A percentile compares a stretch with the other conserved stretches of the same genome.
Conservation (phyloP, 371 early-diverging fungal species). For the Dinochytrium kinnereticum region DNA sequence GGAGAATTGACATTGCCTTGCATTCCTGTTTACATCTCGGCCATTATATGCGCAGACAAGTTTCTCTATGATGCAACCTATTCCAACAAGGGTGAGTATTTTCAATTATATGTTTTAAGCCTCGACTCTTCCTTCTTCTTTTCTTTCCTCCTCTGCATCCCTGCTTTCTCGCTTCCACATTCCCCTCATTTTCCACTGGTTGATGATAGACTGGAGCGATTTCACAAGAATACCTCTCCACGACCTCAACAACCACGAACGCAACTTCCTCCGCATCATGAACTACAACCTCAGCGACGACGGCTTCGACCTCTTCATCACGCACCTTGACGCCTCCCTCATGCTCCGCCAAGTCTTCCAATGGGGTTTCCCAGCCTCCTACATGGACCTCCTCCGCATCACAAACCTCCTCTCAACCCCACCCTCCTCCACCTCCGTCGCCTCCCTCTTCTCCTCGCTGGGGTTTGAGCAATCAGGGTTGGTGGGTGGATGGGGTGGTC, state of each 20-base stretch:
- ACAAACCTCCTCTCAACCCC: not conserved
- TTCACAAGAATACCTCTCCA: not conserved
- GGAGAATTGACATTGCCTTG: not conserved
- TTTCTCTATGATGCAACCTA: constrained; percentile 4
- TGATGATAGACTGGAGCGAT: not conserved
- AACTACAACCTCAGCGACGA: not conserved
- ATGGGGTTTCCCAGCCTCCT: not conserved
- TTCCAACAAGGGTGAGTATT: not conserved
- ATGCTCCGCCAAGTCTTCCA: not conserved
- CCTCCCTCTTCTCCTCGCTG: not conserved
- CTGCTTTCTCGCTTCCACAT: not conserved
- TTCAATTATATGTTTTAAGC: not conserved
- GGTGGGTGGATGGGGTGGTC: no score
- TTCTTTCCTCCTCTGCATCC: not conserved
- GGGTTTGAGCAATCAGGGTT: no score
- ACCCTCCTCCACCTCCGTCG: not conserved
- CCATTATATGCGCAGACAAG: constrained; percentile 10
- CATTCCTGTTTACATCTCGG: not conserved
- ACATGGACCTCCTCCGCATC: not conserved
- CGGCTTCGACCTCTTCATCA: not conserved
- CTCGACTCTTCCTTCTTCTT: not conserved
- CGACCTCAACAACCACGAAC: not conserved
- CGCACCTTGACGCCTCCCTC: constrained; percentile 4
- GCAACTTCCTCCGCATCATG: not conserved
- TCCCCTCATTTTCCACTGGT: not conserved